Evolutionary conservation across 768 basidiomycete species (phyloP).

Genomic region (Termitomyces sp.): DNA sequence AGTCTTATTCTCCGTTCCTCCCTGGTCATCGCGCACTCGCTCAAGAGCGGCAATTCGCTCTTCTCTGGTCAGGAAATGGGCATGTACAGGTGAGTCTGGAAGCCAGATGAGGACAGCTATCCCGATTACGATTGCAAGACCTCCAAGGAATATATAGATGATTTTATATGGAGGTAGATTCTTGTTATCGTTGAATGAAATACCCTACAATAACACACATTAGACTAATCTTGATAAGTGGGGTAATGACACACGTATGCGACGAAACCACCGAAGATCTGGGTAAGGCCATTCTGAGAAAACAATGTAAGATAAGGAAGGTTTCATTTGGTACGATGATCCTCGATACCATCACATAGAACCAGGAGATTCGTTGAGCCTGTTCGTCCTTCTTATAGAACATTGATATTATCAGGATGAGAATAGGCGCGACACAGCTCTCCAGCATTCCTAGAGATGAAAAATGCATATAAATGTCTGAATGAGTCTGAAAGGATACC

Average conservation of each 20-base stretch:
- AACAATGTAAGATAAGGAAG: not conserved
- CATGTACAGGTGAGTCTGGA: constrained; percentile 64
- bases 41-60: constrained; percentile 63
- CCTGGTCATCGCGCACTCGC: constrained; percentile 63
- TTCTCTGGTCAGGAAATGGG: constrained; percentile 49
- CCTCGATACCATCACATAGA: constrained; percentile 56
- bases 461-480: not conserved
- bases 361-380: constrained; percentile 58
- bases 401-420: constrained; percentile 62
- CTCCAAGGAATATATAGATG: constrained; percentile 58
- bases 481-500: not conserved
- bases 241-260: constrained; percentile 44
- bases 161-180: constrained; percentile 56
- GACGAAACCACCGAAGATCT: constrained; percentile 59
- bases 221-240: not conserved
- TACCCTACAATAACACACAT: constrained; percentile 33
- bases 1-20: constrained; percentile 58
- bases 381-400: constrained; percentile 71
- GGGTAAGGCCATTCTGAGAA: constrained; percentile 53
- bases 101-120: constrained; percentile 54
- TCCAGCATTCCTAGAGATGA: constrained; percentile 56
- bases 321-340: not conserved
- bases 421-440: constrained; percentile 58
- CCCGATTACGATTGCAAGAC: constrained; percentile 56
- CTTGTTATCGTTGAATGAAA: constrained; percentile 50